Conservation (phyloP, 2,329 filamentous ascomycete genomes). For the Didymella pomorum region DNA sequence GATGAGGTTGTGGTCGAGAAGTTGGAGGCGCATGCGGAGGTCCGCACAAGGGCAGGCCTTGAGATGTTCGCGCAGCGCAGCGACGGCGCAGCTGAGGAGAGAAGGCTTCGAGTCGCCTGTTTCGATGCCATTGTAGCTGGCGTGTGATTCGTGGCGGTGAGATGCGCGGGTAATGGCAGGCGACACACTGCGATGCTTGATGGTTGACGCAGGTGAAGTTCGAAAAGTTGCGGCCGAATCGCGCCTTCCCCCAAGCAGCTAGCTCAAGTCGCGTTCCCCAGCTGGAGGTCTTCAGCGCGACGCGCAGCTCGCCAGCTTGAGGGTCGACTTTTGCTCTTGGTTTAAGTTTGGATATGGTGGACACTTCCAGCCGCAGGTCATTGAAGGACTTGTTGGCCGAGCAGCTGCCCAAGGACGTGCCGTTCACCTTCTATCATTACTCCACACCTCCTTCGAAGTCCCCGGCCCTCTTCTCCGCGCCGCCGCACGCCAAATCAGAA, state of each 20-base stretch:
- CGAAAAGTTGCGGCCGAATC: conserved; percentile 42
- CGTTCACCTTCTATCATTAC: conserved; percentile 81
- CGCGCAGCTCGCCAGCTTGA: conserved; percentile 5
- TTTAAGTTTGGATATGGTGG: conserved; percentile 33
- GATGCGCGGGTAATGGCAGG: conserved; percentile 23
- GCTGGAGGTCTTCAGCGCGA: conserved; percentile 12
- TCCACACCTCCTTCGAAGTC: conserved; percentile 82
- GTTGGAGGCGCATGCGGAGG: conserved; percentile 43
- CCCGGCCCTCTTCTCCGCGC: conserved; percentile 79
- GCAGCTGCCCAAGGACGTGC: conserved; percentile 60
- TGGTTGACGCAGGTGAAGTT: conserved; percentile 17
- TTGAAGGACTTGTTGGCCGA: conserved; percentile 59
- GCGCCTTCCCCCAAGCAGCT: conserved; percentile 30
- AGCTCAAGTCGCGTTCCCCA: conserved; percentile 30
- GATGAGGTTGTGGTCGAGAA: conserved; percentile 41
- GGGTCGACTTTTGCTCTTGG: background rate
- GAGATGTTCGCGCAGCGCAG: conserved; percentile 37
- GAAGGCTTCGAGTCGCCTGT: conserved; percentile 50
- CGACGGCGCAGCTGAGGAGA: conserved; percentile 37
- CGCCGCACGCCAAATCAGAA: conserved; percentile 74
- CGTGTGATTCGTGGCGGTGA: conserved; percentile 24
- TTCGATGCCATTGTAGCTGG: conserved; percentile 58
- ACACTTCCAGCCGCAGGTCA: conserved; percentile 30
- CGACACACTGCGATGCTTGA: conserved; percentile 17
- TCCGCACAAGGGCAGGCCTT: conserved; percentile 40